These are phyloP conservation scores for Curvularia sp. DNA, from an alignment of 2,329 filamentous ascomycete species.

Conservation along the genomic window DNA sequence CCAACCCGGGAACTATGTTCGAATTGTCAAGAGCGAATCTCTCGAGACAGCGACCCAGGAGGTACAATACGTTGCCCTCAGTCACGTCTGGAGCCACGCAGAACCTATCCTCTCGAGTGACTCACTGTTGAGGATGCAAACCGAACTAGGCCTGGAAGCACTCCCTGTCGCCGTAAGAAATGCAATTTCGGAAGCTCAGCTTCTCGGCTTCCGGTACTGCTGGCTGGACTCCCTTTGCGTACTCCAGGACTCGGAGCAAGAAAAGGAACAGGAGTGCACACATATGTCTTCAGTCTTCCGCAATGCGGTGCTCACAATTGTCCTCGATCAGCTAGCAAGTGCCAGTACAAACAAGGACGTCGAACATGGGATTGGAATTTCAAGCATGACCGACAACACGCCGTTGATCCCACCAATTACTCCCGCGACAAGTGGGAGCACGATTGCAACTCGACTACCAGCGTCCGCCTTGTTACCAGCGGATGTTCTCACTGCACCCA, in stretches of 20 bases:
- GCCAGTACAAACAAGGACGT: not conserved
- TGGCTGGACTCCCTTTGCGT: constrained; percentile 48
- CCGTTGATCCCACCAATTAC: not conserved
- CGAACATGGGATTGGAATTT: not conserved
- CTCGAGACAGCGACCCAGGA: constrained; percentile 16
- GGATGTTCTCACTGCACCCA: constrained; percentile 27
- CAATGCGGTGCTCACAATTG: constrained; percentile 45
- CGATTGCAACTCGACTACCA: constrained; percentile 14
- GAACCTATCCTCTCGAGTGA: constrained; percentile 33
- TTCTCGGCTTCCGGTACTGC: constrained; percentile 43
- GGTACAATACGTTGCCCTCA: constrained; percentile 40
- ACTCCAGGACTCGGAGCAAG: constrained; percentile 43
- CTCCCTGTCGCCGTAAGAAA: constrained; percentile 36
- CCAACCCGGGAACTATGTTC: constrained; percentile 21
- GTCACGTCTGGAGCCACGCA: constrained; percentile 36
- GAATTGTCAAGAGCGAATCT: constrained; percentile 34
- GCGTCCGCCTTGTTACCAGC: constrained; percentile 21
- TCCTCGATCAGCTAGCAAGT: constrained; percentile 29
- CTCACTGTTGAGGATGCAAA: constrained; percentile 24
- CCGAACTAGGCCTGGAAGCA: constrained; percentile 23
- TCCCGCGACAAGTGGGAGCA: not conserved
- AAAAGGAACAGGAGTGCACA: constrained; percentile 42
- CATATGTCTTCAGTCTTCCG: constrained; percentile 45
- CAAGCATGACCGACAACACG: constrained; percentile 1
- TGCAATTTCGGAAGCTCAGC: constrained; percentile 37